Evolutionary conservation across 2,329 filamentous ascomycete genomes (phyloP).

Genomic region (Setomelanomma holmii): DNA sequence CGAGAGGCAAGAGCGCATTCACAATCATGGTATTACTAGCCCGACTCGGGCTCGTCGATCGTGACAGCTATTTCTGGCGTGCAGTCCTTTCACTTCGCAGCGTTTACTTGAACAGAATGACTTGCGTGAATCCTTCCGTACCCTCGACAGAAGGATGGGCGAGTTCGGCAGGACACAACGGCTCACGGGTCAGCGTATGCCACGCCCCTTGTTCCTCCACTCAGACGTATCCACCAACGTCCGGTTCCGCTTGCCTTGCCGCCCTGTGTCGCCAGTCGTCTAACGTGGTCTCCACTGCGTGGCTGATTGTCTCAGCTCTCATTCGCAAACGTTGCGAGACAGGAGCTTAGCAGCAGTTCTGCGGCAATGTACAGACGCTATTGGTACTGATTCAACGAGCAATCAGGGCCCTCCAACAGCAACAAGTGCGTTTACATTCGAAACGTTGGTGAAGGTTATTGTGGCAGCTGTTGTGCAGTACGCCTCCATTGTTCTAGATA

Average conservation of each 20-base stretch:
- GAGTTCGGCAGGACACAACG: conserved; percentile 21
- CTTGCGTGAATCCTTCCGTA: conserved; percentile 8
- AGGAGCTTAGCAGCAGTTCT: conserved; percentile 21
- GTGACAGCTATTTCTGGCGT: conserved; percentile 27
- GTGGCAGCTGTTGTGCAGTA: not conserved
- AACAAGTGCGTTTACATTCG: not conserved
- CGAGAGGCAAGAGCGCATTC: conserved; percentile 18
- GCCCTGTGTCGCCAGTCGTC: conserved; percentile 25
- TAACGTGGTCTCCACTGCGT: conserved; percentile 27
- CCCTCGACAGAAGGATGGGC: conserved; percentile 11
- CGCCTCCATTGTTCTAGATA: not conserved
- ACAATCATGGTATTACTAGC: conserved; percentile 12
- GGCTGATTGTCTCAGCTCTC: conserved; percentile 22
- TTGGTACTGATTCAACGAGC: conserved; percentile 5
- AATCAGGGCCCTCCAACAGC: not conserved
- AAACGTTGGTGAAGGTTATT: not conserved
- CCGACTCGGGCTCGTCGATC: conserved; percentile 24
- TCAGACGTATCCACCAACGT: conserved; percentile 36
- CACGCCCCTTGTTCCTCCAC: conserved; percentile 25
- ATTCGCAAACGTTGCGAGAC: conserved; percentile 32
- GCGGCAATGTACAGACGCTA: conserved; percentile 22
- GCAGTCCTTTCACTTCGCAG: conserved; percentile 7
- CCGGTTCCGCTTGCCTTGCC: conserved; percentile 37
- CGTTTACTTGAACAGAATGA: not conserved
- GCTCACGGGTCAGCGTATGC: conserved; percentile 22